A percentile compares a stretch with the other conserved stretches of the same genome.
These are phyloP conservation scores for Geranium rotundifolium DNA, from an alignment of 345 rosid genomes.

Conservation along the genomic window DNA sequence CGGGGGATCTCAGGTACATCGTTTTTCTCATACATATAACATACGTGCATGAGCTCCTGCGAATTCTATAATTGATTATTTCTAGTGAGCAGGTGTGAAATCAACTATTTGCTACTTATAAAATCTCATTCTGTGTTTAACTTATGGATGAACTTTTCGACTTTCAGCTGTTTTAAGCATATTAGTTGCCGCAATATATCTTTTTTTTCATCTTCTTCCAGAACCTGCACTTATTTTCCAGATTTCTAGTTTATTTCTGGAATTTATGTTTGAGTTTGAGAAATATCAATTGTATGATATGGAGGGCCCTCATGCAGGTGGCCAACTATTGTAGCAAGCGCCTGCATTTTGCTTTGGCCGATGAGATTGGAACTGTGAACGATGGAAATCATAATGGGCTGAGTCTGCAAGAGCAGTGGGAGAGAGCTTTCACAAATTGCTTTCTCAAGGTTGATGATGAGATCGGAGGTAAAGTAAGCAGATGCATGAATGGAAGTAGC, in stretches of 20 bases:
- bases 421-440: constrained; percentile 54
- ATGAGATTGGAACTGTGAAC: constrained; percentile 43
- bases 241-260: not conserved
- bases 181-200: too few species aligned
- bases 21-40: not conserved
- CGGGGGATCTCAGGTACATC: constrained; percentile 79
- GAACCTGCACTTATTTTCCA: not conserved
- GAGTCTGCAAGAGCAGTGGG: constrained; percentile 58
- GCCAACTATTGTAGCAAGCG: constrained; percentile 78
- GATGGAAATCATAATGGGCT: constrained; percentile 29
- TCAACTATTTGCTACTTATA: too few species aligned
- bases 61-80: too few species aligned
- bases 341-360: constrained; percentile 64
- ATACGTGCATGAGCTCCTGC: too few species aligned
- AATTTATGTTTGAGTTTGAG: not conserved
- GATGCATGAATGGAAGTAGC: constrained; percentile 18
- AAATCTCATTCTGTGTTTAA: too few species aligned
- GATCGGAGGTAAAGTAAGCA: constrained; percentile 48
- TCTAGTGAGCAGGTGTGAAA: too few species aligned
- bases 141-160: too few species aligned
- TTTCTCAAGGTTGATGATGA: constrained; percentile 72
- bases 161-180: too few species aligned
- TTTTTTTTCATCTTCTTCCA: too few species aligned
- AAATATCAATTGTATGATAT: constrained; percentile 20
- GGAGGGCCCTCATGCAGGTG: constrained; percentile 53